Evolutionary conservation across 495 filamentous ascomycete species (phyloP), one percentile per base, ranked within the genome.

Genomic region (Aspergillus panamensis): DNA sequence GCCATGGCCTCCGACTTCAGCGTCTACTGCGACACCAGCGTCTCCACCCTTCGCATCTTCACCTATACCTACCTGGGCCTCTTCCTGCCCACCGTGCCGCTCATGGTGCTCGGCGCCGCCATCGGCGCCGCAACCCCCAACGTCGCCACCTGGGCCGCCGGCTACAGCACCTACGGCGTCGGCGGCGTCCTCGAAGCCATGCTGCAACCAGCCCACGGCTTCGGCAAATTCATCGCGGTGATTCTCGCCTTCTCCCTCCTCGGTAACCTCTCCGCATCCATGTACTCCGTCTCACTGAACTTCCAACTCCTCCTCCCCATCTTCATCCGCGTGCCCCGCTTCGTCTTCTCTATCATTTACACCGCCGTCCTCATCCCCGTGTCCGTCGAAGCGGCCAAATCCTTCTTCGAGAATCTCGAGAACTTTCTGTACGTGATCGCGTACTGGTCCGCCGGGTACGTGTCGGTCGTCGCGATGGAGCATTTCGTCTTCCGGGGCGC

Each of bases 121-220:
- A 80, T 84, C 17, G 75, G 68, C 14, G 77, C 76, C 3, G 71
- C 78, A 0, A 72, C 77, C 19, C 8, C 42, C 0, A 39, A 40
- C 8, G 45, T 59, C 61, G 65, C 40, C 19, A 66, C 49, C 48
- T 84, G 77, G 82, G 62, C 67, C 44, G 70, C 55, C 6, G 81
- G 70, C 32, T 83, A 79, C 64, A 66, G 73, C 8, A 47, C 62
- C 14, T 74, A 74, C 19, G 71, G 76, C 4, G 77, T 80, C 6
- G 79, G 79, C 51, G 82, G 82, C 30, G 77, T 83, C 8, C 68
- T 84, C 20, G 81, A 73, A 1, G 80, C 80, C 5, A 82, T 84
- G 71, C 65, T 84, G 6, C 64, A 70, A 5, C 76, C 77, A 8
- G 73, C 74, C 3, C 79, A 78, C 12, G 79, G 77, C 0, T 84